phyloP scores from a whole-genome alignment of 179 eudicot genomes.

The Sideroxylon spinosum region DNA sequence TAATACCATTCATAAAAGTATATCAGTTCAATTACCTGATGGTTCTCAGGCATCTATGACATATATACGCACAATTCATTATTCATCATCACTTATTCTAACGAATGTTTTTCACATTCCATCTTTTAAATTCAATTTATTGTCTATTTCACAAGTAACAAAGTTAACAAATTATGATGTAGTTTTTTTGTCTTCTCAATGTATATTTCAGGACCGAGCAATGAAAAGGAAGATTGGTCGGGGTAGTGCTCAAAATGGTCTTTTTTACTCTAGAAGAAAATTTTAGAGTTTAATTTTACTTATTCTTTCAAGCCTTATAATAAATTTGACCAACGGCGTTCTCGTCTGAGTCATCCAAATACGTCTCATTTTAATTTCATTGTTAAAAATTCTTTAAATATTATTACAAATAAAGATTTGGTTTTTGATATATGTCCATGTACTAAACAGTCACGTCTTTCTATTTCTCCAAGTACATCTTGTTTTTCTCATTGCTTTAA shows the following conservation, averaged over 20 bases:
- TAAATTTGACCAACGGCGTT: neutral
- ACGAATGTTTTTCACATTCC: neutral
- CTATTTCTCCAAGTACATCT: neutral
- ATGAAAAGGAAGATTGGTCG: neutral
- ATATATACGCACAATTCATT: neutral
- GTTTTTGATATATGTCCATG: neutral
- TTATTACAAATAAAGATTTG: neutral
- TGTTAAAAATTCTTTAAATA: neutral
- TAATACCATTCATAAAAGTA: neutral
- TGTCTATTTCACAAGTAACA: constrained; percentile 1
- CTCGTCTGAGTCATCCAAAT: neutral
- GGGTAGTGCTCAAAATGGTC: neutral
- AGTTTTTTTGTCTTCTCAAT: neutral
- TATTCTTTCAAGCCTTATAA: neutral
- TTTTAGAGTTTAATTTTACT: neutral
- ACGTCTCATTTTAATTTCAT: no score
- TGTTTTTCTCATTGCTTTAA: neutral
- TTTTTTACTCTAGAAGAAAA: neutral
- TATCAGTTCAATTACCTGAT: neutral
- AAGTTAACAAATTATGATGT: constrained; percentile 4
- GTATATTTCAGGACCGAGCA: neutral
- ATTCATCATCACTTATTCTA: neutral
- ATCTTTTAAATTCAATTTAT: neutral
- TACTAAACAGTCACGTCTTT: neutral
- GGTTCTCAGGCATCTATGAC: neutral